A percentile compares a stretch with the other conserved stretches of the same genome.
Evolutionary conservation across 768 basidiomycete species (phyloP).

Genomic region (Dictyophora rubrovolvata): DNA sequence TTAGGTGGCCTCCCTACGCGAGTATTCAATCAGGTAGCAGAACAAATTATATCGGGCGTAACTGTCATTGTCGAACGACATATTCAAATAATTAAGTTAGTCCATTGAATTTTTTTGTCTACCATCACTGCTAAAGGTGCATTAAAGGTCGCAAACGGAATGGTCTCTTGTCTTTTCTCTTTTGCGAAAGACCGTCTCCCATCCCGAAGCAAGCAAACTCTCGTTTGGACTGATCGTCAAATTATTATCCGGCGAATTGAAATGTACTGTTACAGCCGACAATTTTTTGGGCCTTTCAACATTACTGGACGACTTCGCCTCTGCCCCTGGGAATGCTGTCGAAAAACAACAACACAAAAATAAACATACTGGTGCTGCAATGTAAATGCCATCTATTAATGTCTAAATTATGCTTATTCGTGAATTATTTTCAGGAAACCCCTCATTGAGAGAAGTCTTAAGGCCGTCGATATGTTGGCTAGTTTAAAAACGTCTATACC

Average conservation of each 20-base stretch:
- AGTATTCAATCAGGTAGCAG: conserved; percentile 77
- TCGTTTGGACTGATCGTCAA: conserved; percentile 71
- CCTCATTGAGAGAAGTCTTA: conserved; percentile 67
- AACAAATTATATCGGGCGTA: conserved; percentile 84
- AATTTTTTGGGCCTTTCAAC: conserved; percentile 74
- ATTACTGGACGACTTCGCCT: conserved; percentile 80
- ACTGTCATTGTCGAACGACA: conserved; percentile 71
- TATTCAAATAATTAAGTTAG: conserved; percentile 56
- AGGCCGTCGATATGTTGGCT: conserved; percentile 72
- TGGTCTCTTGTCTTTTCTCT: conserved; percentile 91
- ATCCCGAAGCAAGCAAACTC: conserved; percentile 77
- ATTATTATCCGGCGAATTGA: conserved; percentile 53
- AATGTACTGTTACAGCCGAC: conserved; percentile 54
- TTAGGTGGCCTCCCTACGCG: conserved; percentile 67
- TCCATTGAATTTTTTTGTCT: background rate
- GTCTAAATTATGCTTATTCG: conserved; percentile 3
- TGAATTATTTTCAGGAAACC: conserved; percentile 44
- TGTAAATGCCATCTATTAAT: conserved; percentile 2
- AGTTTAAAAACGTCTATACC: conserved; percentile 60
- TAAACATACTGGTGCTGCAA: conserved; percentile 21
- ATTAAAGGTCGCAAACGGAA: conserved; percentile 74
- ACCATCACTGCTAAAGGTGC: background rate
- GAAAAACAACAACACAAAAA: conserved; percentile 45
- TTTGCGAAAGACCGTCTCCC: conserved; percentile 72
- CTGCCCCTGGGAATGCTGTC: conserved; percentile 48